Evolutionary conservation across 192 early-diverging fungal species (phyloP), one percentile per base, ranked within the genome.

Genomic region (Funneliformis geosporum): DNA sequence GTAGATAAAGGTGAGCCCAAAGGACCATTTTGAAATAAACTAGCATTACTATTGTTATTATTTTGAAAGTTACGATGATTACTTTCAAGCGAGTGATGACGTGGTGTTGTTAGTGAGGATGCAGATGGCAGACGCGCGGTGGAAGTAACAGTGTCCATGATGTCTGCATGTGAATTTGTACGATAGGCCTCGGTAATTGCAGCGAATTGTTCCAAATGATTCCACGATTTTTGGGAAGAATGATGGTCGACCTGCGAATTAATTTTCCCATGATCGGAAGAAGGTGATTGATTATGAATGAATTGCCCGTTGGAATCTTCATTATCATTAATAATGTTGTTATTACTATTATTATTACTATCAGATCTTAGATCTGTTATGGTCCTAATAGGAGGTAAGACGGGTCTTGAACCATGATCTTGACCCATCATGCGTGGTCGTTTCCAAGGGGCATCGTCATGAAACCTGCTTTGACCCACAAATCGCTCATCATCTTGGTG

Each of bases 151-250:
- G 2, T 44, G 12, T 73, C 44, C 16, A 40, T 18, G 23, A 44
- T 40, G 6, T 76, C 11, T 23, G 6, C 18, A 11, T 61, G 18
- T 44, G 59, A 25, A 73, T 73, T 25, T 25, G 44, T 33, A 61
- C 60, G 60, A 44, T 23, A 60, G 44, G 60, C 40, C 11, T 61
- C 39, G 0, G 75, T 25, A 43, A 76, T 64, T 8, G 75, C 42
- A 44, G 75, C 60, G 44, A 76, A 64, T 64, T 76, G 75, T 60
- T 76, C 75, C 9, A 76, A 27, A 25, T 72, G 55, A 33, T 38
- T 75, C 59, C 59, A 60, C 12, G 73, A 60, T 33, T 64, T 64
- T 42, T 27, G 75, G n/a, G 59, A 27, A 64, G 40, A 44, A 46
- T 40, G 39, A 44, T 44, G 23, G 3, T 46, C 28, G n/a, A 23